Evolutionary conservation across 345 rosid species (phyloP).

Genomic region (Melastoma malabathricum): DNA sequence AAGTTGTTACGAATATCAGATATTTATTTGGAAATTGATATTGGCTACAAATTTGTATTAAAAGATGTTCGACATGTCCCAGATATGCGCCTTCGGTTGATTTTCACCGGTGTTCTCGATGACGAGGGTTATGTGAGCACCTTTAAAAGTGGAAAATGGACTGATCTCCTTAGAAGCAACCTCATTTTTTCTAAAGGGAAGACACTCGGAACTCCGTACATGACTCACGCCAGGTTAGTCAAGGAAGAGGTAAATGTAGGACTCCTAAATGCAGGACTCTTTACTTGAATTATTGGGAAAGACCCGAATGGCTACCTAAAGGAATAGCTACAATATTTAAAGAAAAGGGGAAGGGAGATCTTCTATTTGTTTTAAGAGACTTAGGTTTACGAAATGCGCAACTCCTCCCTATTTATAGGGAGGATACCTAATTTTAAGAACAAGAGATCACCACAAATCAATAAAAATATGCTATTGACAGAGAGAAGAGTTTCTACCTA

Average conservation of each 20-base stretch:
- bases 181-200: slow-evolving; percentile 2
- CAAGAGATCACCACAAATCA: no score
- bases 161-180: not conserved
- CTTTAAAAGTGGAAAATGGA: not conserved
- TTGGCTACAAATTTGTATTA: not conserved
- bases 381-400: no score
- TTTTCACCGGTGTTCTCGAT: not conserved
- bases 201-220: not conserved
- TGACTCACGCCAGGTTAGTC: not conserved
- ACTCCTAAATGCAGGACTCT: no score
- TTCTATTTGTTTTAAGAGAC: no score
- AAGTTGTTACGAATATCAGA: not conserved
- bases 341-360: no score
- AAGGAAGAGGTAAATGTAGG: not conserved
- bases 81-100: not conserved
- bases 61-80: slow-evolving; percentile 3
- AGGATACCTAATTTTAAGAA: no score
- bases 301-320: no score
- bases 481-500: no score
- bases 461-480: no score
- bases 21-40: not conserved
- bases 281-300: no score
- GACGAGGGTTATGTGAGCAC: not conserved
- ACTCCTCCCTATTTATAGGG: no score
- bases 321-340: no score